Base-by-base conservation (phyloP, 495 filamentous ascomycete species). In the Aspergillus saccharolyticus region DNA sequence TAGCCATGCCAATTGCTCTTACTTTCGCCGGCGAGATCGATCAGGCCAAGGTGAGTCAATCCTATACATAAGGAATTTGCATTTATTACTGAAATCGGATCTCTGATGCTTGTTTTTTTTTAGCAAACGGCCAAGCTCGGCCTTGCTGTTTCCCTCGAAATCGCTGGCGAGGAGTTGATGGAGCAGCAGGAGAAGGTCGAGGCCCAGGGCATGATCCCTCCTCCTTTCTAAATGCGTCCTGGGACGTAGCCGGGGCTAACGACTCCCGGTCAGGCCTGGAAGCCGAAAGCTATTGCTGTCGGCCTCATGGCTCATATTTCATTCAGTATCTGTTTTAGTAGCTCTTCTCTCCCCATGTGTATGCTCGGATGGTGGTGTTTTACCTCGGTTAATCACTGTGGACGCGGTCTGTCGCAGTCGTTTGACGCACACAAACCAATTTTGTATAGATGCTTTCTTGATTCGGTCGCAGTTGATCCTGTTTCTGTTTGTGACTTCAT, bases 21-120 rank as follows among this genome's bases (percentile, higher is more conserved):
- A 93, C 91, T 42, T 97, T 99, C 74, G 89, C 93, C 44, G 94
- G 91, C 63, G 95, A 99, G 71, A 91, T 99, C 68, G 95, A 99
- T 75, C 95, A 97, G 73, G 80, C 83, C 61, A 94, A 94, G 82
- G 94, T 97, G 83, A 73, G 88, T 52, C 42, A 7, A 21, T 53
- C 16, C 25, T 57, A 25, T 50, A 21, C 17, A 44, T 51, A 53
- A 50, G 24, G 17, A 53, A 17, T 44, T 19, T n/a, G n/a, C n/a
- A n/a, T n/a, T n/a, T n/a, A 57, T 55, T 52, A 46, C 46, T 53
- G 7, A 54, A 50, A 42, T 22, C 22, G 57, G 56, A 50, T 60
- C 66, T 48, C 66, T 52, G 51, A 17, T 44, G 54, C 16, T 55
- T 46, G 52, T 51, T 49, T 54, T 46, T 21, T 15, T 65, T 54